Evolutionary conservation across 202 grass and related monocot species (phyloP).

Genomic region (Brachypodium distachyon): DNA sequence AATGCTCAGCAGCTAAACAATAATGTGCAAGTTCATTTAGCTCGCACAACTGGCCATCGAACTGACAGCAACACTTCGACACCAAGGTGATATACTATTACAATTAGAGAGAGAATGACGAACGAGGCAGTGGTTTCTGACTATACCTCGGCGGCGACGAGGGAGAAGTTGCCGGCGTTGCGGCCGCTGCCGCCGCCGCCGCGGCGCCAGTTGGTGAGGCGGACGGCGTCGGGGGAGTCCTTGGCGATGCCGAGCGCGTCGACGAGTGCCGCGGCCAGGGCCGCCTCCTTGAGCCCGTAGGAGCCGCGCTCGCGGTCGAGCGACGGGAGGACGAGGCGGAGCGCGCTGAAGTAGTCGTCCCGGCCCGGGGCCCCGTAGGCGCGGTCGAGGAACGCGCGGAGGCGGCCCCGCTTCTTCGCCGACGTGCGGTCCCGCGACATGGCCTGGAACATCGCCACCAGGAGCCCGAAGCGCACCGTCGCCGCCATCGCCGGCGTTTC

Average conservation of each 20-base stretch:
- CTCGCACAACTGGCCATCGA: background rate
- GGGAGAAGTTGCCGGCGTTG: constrained; percentile 81
- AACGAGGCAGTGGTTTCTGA: background rate
- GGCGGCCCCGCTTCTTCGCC: constrained; percentile 60
- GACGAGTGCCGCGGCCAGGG: constrained; percentile 60
- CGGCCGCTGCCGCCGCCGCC: constrained; percentile 42
- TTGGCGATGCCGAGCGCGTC: constrained; percentile 86
- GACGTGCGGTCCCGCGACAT: constrained; percentile 59
- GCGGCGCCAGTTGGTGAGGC: constrained; percentile 81
- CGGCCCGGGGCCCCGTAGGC: constrained; percentile 48
- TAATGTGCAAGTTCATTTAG: background rate
- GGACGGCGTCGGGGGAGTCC: constrained; percentile 72
- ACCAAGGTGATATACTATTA: background rate
- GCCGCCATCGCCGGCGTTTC: constrained; percentile 43
- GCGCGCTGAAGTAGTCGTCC: constrained; percentile 76
- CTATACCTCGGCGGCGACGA: constrained; percentile 80
- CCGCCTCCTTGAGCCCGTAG: constrained; percentile 89
- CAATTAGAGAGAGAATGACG: background rate
- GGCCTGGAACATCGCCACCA: constrained; percentile 88
- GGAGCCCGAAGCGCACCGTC: constrained; percentile 63
- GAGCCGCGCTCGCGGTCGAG: constrained; percentile 86
- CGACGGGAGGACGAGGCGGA: constrained; percentile 64
- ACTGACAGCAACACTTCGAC: background rate
- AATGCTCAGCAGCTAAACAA: background rate
- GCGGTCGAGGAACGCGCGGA: constrained; percentile 63